These are phyloP conservation scores for Brassica hybrid DNA, from an alignment of 441 rosid species.

Conservation along the genomic window DNA sequence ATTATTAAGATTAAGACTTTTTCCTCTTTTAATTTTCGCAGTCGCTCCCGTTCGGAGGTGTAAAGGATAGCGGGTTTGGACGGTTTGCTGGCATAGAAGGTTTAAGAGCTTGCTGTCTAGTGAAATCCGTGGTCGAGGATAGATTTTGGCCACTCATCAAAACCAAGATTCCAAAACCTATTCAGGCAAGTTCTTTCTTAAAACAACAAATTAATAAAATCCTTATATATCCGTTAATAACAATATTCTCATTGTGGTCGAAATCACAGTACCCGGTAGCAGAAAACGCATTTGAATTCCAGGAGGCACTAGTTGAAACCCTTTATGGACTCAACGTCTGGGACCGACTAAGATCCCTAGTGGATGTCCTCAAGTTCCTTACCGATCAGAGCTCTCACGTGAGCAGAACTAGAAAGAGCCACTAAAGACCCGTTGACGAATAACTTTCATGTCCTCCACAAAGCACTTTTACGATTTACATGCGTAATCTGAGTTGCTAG, in stretches of 20 bases:
- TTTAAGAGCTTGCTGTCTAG: conserved; percentile 90
- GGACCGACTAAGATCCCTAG: conserved; percentile 83
- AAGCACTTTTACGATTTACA: conserved; percentile 6
- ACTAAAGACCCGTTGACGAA: conserved; percentile 41
- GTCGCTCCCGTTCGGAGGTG: conserved; percentile 99
- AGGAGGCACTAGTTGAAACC: conserved; percentile 79
- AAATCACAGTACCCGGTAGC: conserved; percentile 77
- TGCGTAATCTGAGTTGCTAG: conserved; percentile 36
- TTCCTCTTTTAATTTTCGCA: conserved; percentile 43
- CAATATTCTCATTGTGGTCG: conserved; percentile 10
- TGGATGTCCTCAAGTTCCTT: conserved; percentile 72
- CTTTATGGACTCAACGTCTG: conserved; percentile 88
- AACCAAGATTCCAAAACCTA: conserved; percentile 90
- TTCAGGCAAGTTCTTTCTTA: conserved; percentile 62
- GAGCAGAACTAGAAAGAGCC: conserved; percentile 51
- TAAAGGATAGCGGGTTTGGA: conserved; percentile 95
- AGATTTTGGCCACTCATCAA: conserved; percentile 94
- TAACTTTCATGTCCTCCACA: conserved; percentile 6
- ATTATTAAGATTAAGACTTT: not conserved
- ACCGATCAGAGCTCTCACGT: conserved; percentile 61
- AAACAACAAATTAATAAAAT: not conserved
- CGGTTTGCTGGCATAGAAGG: conserved; percentile 97
- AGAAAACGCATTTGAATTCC: conserved; percentile 85
- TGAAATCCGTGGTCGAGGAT: conserved; percentile 93
- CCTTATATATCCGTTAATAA: not conserved